Conservation (phyloP, 176 grass and related monocot genomes). For the Calamus simplicifolius region DNA sequence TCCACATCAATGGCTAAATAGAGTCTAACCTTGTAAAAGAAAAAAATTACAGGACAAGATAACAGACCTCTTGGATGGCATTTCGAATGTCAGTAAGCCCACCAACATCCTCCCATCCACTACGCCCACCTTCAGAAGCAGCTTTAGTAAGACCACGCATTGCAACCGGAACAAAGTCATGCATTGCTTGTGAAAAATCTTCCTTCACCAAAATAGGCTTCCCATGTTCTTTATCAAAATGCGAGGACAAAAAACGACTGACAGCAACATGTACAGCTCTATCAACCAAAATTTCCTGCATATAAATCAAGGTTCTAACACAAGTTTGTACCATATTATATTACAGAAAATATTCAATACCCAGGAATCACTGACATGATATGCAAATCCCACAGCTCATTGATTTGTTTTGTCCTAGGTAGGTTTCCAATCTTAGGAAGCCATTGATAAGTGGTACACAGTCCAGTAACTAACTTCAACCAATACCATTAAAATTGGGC, state of each 20-base stretch:
- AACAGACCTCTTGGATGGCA: constrained; percentile 82
- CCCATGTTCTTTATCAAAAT: constrained; percentile 18
- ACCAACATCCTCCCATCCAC: constrained; percentile 90
- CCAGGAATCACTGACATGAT: too few relatives aligned
- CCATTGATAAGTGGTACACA: too few relatives aligned
- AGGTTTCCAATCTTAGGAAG: too few relatives aligned
- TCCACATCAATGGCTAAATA: too few relatives aligned
- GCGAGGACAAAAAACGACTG: constrained; percentile 49
- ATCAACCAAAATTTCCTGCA: constrained; percentile 88
- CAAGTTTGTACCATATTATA: background rate
- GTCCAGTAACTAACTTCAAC: too few relatives aligned
- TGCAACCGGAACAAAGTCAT: constrained; percentile 79
- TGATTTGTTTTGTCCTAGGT: too few relatives aligned
- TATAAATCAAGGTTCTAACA: background rate
- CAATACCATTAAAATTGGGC: too few relatives aligned
- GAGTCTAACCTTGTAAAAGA: background rate
- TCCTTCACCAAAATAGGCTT: constrained; percentile 48
- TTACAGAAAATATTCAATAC: too few relatives aligned
- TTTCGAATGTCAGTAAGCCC: constrained; percentile 67
- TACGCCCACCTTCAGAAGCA: constrained; percentile 55
- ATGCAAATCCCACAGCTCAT: too few relatives aligned
- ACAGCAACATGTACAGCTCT: constrained; percentile 81
- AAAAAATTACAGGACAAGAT: constrained; percentile 4
- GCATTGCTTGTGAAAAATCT: constrained; percentile 81
- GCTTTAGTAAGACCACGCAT: constrained; percentile 91